These are phyloP conservation scores for Thielaviopsis populi DNA, from an alignment of 2,329 filamentous ascomycete genomes.

Conservation along the genomic window DNA sequence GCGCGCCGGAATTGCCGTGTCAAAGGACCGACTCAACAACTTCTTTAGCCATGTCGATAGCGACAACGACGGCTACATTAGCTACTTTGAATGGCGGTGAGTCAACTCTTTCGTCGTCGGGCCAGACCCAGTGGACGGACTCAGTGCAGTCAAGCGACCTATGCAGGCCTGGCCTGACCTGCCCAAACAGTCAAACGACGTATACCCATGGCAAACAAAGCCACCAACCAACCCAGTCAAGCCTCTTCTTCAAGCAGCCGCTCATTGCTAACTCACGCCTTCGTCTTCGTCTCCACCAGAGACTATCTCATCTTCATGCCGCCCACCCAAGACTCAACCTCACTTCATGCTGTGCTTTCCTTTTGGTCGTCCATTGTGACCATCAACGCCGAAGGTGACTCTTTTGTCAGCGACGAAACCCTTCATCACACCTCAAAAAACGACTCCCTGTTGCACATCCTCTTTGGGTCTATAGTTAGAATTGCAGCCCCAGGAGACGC, in stretches of 20 bases:
- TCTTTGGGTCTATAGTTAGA: conserved; percentile 63
- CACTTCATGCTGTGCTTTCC: conserved; percentile 68
- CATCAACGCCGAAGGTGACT: conserved; percentile 87
- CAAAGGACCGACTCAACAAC: conserved; percentile 58
- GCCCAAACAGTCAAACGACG: not conserved
- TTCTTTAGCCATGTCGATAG: conserved; percentile 86
- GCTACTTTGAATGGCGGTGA: conserved; percentile 93
- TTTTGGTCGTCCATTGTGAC: conserved; percentile 85
- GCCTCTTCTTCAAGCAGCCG: not conserved
- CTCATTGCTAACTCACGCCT: not conserved
- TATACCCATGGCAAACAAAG: not conserved
- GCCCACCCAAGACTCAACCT: conserved; percentile 40
- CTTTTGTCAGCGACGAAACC: conserved; percentile 76
- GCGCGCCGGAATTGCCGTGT: conserved; percentile 62
- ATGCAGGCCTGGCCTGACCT: not conserved
- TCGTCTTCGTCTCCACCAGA: conserved; percentile 31
- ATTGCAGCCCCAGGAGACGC: conserved; percentile 16
- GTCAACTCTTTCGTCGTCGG: conserved; percentile 23
- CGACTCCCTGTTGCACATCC: conserved; percentile 51
- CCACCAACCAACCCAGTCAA: not conserved
- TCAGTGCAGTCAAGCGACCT: not conserved
- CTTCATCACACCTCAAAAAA: conserved; percentile 88
- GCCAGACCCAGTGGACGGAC: not conserved
- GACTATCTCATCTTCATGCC: conserved; percentile 90
- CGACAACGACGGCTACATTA: conserved; percentile 77